Base-by-base conservation (phyloP, 164 flowering plant species). In the Macadamia tetraphylla region DNA sequence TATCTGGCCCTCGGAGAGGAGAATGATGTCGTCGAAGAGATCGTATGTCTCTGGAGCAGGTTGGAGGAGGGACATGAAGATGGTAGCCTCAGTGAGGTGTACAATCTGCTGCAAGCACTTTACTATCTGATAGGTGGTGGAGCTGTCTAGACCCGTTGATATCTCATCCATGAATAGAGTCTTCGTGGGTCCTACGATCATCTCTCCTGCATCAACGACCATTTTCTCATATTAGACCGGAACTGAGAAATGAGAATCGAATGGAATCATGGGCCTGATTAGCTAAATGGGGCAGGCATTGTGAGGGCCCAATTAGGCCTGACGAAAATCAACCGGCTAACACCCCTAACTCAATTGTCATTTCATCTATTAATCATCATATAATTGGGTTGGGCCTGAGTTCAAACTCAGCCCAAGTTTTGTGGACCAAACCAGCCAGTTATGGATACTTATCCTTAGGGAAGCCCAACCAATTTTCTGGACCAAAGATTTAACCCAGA, bases 131-230 rank as follows among this genome's bases (percentile, higher is more conserved):
- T 60, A 95, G 4, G 99, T 95, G 0, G 99, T 95, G 18, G 99
- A 95, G 77, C 99, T 95, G 74, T 95, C 99, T 17, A 95, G 85
- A 46, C 99, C 99, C 1, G 99, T 95, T 42, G 99, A 95, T 87
- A 95, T 95, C 77, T 95, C 99, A 64, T 95, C 99, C 99, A 95
- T 95, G 78, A 91, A 87, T 71, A 95, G 58, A 8, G 94, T 81
- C 68, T 91, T 95, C 6, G 98, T 84, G 3, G 99, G 99, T 23
- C 99, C 99, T 46, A 92, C 99, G 12, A 91, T 87, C 98, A 95
- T 92, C 77, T 95, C 99, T 9, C 99, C 99, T 92, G 76, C 52
- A 68, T 42, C 31, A n/a, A 70, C 6, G 3, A 42, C 57, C 57
- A 53, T 17, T 17, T 53, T 14, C 0, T 17, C 17, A 53, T 4